Conservation (phyloP, 805 yeast species). For the Candida glaebosa region DNA sequence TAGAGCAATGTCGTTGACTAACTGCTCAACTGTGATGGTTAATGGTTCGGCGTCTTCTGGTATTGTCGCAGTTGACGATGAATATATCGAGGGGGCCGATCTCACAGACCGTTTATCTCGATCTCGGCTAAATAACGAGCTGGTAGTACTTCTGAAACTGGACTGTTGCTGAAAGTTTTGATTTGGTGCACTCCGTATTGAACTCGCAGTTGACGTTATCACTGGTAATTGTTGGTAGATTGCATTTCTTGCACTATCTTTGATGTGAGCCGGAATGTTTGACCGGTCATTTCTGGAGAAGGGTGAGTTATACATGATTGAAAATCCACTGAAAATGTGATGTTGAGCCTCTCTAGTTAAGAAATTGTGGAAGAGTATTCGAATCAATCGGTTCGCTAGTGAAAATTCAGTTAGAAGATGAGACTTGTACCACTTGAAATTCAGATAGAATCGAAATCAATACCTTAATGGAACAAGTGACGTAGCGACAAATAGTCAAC, state of each 20-base stretch:
- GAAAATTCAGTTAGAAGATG: no score
- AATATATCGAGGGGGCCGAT: constrained; percentile 42
- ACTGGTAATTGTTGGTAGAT: constrained; percentile 40
- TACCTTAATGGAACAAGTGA: no score
- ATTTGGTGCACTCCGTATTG: constrained; percentile 22
- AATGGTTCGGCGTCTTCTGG: constrained; percentile 44
- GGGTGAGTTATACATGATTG: constrained; percentile 29
- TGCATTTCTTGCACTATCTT: constrained; percentile 41
- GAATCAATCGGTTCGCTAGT: no score
- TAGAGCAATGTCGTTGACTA: constrained; percentile 38
- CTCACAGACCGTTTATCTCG: constrained; percentile 33
- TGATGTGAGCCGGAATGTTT: constrained; percentile 36
- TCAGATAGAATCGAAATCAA: no score
- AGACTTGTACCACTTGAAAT: no score
- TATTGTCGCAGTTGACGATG: constrained; percentile 40
- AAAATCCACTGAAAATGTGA: no score
- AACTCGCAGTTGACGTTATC: constrained; percentile 22
- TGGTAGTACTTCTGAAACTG: constrained; percentile 22
- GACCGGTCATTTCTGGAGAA: constrained; percentile 20
- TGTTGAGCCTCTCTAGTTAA: no score
- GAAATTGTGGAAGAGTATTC: no score
- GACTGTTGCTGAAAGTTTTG: constrained; percentile 32
- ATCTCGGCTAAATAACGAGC: constrained; percentile 31
- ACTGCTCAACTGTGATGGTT: constrained; percentile 40
- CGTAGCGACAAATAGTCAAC: no score